Conservation (phyloP, 2,329 filamentous ascomycete genomes). For the Sporothrix pseudoabietina region DNA sequence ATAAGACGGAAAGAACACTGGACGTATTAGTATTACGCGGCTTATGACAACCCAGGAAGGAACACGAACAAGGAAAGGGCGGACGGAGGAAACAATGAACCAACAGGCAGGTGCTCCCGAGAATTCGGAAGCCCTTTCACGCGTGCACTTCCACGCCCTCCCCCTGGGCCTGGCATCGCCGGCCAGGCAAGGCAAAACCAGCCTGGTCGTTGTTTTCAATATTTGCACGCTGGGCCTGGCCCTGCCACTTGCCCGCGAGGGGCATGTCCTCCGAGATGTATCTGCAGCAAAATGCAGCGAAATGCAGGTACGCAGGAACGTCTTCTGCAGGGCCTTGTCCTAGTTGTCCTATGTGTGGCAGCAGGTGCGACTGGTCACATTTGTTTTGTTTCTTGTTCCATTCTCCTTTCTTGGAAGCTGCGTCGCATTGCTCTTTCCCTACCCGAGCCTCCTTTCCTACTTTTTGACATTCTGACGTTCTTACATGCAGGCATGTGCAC, state of each 20-base stretch:
- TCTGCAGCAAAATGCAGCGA: slow-evolving; percentile 13
- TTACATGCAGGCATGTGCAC: background rate
- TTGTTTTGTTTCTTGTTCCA: slow-evolving; percentile 10
- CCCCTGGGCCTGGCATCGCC: background rate
- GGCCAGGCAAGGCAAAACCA: background rate
- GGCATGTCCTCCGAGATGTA: slow-evolving; percentile 12
- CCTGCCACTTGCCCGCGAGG: background rate
- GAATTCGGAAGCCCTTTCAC: slow-evolving; percentile 24
- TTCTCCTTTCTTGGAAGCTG: background rate
- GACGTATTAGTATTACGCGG: slow-evolving; percentile 8
- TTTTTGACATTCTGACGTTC: background rate
- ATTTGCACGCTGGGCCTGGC: background rate
- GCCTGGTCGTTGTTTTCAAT: background rate
- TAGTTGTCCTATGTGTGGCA: slow-evolving; percentile 9
- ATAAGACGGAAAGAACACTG: slow-evolving; percentile 8
- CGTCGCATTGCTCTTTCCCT: background rate
- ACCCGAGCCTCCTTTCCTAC: background rate
- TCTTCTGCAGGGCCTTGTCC: slow-evolving; percentile 3
- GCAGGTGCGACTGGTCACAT: slow-evolving; percentile 17
- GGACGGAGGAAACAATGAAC: slow-evolving; percentile 1
- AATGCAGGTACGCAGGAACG: slow-evolving; percentile 21
- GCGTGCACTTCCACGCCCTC: background rate
- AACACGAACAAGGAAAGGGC: background rate
- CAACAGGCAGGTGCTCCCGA: slow-evolving; percentile 19
- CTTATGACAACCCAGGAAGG: background rate